phyloP scores from a whole-genome alignment of 2,329 filamentous ascomycete species.

The Ophiocordyceps robertsii region DNA sequence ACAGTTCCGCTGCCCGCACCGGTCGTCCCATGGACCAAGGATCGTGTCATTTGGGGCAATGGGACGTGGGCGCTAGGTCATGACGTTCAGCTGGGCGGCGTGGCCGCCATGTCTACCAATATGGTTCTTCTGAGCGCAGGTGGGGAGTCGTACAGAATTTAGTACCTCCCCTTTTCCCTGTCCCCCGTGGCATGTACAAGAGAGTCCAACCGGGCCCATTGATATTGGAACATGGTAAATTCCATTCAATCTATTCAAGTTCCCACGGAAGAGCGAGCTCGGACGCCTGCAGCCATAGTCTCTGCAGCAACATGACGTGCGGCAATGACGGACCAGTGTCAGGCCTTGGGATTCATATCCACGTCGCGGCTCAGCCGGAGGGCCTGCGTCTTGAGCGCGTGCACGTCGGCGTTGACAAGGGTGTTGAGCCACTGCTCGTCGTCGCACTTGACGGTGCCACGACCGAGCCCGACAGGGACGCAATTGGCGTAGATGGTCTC shows the following conservation, averaged over 20 bases:
- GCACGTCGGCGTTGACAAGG: constrained; percentile 18
- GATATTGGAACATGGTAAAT: too few species aligned
- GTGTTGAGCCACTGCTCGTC: constrained; percentile 18
- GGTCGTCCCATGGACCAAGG: neutral
- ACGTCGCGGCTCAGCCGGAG: constrained; percentile 15
- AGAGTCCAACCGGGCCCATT: too few species aligned
- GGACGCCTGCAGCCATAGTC: neutral
- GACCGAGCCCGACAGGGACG: constrained; percentile 22
- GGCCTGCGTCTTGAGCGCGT: constrained; percentile 18
- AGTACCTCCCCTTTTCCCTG: too few species aligned
- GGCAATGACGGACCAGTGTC: neutral
- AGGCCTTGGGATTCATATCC: constrained; percentile 7
- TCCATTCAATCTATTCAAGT: too few species aligned
- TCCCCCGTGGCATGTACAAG: too few species aligned
- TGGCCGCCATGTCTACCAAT: constrained; percentile 11
- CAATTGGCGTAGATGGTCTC: constrained; percentile 38
- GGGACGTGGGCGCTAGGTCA: constrained; percentile 1
- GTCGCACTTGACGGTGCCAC: constrained; percentile 10
- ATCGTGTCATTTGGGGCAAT: neutral
- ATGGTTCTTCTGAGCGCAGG: constrained; percentile 5
- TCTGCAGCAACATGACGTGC: too few species aligned
- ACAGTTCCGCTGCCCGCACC: neutral
- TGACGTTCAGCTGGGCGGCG: constrained; percentile 2
- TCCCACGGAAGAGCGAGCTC: too few species aligned
- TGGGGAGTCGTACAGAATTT: neutral